Conservation (phyloP, 805 yeast genomes). For the Zygosaccharomyces rouxii region DNA sequence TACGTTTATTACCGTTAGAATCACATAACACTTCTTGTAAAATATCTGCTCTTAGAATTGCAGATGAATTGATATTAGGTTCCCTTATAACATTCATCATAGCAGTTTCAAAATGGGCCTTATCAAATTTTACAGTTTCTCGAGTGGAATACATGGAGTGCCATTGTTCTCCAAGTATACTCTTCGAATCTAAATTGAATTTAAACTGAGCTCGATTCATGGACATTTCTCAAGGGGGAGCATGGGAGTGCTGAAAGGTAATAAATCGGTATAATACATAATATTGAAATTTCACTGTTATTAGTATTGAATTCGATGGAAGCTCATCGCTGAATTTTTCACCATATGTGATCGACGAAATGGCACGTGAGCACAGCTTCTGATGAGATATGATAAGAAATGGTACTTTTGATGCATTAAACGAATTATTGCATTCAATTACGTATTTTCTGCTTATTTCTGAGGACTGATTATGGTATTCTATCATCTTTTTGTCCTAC, state of each 20-base stretch:
- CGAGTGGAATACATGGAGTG: constrained; percentile 25
- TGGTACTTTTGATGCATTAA: too few relatives aligned
- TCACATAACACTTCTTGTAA: constrained; percentile 48
- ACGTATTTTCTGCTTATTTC: too few relatives aligned
- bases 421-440: too few relatives aligned
- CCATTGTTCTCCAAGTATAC: constrained; percentile 31
- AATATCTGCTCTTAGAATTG: constrained; percentile 83
- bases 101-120: constrained; percentile 62
- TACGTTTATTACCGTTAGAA: constrained; percentile 17
- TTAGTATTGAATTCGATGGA: background rate
- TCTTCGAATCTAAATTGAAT: constrained; percentile 18
- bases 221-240: background rate
- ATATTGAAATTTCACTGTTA: background rate
- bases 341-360: background rate
- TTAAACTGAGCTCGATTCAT: constrained; percentile 18
- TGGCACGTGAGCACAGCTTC: background rate
- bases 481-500: too few relatives aligned
- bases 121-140: constrained; percentile 23
- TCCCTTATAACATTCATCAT: constrained; percentile 74
- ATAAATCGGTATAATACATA: background rate
- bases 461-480: too few relatives aligned
- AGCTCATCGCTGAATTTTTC: constrained; percentile 5
- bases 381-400: background rate
- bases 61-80: constrained; percentile 90
- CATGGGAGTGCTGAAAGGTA: background rate